Conservation (phyloP, 805 yeast genomes). For the Candida golubevii region DNA sequence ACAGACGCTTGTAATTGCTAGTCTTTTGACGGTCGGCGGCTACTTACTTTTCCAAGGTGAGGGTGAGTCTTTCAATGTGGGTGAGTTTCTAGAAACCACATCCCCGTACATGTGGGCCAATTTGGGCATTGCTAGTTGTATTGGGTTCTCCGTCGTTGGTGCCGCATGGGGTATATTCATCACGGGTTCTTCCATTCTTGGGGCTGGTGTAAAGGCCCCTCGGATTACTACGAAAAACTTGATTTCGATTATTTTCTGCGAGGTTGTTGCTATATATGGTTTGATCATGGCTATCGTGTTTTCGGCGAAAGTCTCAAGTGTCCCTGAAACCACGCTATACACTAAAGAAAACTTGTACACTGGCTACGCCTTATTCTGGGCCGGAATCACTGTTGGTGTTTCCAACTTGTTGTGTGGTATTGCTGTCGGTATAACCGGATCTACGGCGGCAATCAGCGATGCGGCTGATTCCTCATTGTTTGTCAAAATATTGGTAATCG, state of each 20-base stretch:
- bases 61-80: slow-evolving; percentile 89
- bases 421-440: slow-evolving; percentile 95
- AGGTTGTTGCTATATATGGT: slow-evolving; percentile 98
- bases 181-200: slow-evolving; percentile 90
- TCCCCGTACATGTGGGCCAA: slow-evolving; percentile 98
- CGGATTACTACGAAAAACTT: slow-evolving; percentile 95
- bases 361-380: slow-evolving; percentile 96
- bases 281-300: slow-evolving; percentile 96
- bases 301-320: slow-evolving; percentile 76
- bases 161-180: slow-evolving; percentile 99
- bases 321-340: slow-evolving; percentile 57
- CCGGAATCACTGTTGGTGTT: slow-evolving; percentile 92
- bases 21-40: slow-evolving; percentile 41
- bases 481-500: slow-evolving; percentile 93
- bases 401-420: slow-evolving; percentile 94
- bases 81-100: slow-evolving; percentile 74
- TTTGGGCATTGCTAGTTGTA: slow-evolving; percentile 83
- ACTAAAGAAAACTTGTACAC: slow-evolving; percentile 89
- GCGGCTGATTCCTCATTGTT: slow-evolving; percentile 95
- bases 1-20: slow-evolving; percentile 26
- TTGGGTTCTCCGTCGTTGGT: slow-evolving; percentile 92
- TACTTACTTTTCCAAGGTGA: slow-evolving; percentile 83
- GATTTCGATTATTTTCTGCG: slow-evolving; percentile 96
- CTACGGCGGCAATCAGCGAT: slow-evolving; percentile 97
- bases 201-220: slow-evolving; percentile 98